Evolutionary conservation across 2,329 filamentous ascomycete genomes (phyloP).

Genomic region (Diplodia scrobiculata): DNA sequence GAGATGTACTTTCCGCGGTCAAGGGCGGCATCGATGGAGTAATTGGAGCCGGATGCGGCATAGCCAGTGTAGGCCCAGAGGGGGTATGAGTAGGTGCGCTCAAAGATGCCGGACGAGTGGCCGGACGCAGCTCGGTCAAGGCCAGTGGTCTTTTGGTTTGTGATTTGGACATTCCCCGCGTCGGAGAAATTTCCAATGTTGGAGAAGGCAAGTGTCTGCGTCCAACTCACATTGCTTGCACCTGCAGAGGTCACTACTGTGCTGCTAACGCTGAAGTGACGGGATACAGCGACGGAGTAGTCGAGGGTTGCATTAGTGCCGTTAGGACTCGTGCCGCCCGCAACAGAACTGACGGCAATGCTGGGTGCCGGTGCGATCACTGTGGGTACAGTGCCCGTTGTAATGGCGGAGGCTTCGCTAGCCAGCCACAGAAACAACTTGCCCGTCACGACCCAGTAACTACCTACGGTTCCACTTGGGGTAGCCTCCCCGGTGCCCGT

Average conservation of each 20-base stretch:
- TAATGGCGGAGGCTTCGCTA: constrained; percentile 55
- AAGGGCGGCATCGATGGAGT: constrained; percentile 53
- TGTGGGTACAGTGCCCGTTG: constrained; percentile 51
- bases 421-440: constrained; percentile 77
- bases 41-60: constrained; percentile 43
- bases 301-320: constrained; percentile 62
- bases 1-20: constrained; percentile 54
- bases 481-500: constrained; percentile 41
- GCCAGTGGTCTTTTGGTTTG: constrained; percentile 56
- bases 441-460: constrained; percentile 73
- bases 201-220: constrained; percentile 59
- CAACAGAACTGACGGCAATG: constrained; percentile 55
- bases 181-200: constrained; percentile 60
- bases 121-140: constrained; percentile 40
- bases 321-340: constrained; percentile 50
- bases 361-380: constrained; percentile 47
- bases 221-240: constrained; percentile 54
- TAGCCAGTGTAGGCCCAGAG: constrained; percentile 60
- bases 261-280: constrained; percentile 59
- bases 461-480: constrained; percentile 60
- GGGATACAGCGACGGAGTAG: constrained; percentile 61
- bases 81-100: constrained; percentile 60
- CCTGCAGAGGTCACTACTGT: constrained; percentile 55
- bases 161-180: constrained; percentile 58
- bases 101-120: constrained; percentile 42